Base-by-base conservation (phyloP, 2,329 filamentous ascomycete genomes). In the Westerdykella ornata region DNA sequence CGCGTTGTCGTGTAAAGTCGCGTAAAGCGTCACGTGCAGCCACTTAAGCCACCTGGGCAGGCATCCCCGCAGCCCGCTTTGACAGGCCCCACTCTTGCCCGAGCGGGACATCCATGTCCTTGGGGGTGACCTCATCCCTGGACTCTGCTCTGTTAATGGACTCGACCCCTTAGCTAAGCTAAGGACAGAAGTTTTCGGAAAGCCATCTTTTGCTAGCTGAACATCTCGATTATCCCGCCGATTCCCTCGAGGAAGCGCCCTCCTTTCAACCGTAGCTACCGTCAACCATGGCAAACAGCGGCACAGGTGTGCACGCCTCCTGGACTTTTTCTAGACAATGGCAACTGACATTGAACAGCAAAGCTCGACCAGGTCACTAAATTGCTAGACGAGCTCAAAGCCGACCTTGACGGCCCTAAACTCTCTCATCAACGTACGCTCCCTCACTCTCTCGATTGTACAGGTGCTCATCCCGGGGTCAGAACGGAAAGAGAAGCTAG, bases 321-420 rank as follows among this genome's bases (percentile, higher is more conserved):
- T 11, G n/a, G 12, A 26, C 22, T 26, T 2, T 11, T 7, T 9
- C 22, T 7, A 9, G 22, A 26, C 22, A 26, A 26, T 26, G 8
- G 2, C 7, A 5, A 22, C 56, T 59, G 39, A 60, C 30, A 11
- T 15, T 14, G 1, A 4, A 6, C 39, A 66, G 64, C 87, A 77
- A 88, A 89, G 68, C 72, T 84, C 42, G 71, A 78, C 44, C 77
- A 85, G 41, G 84, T 90, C 31, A 79, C 74, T 13, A 70, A 72
- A 39, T 68, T 92, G 13, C 68, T 92, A 49, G 67, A 74, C 31
- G 74, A 74, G 33, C 72, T 94, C 31, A 70, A 72, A 5, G 61
- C 74, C 38, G 84, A 90, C 59, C 66, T 88, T 1, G 65, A 76
- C 38, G 71, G 75, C n/a, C 70, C 72, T 37, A 74, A 69, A 17